phyloP scores from a whole-genome alignment of 495 filamentous ascomycete species.

The Aspergillus nidulans region DNA sequence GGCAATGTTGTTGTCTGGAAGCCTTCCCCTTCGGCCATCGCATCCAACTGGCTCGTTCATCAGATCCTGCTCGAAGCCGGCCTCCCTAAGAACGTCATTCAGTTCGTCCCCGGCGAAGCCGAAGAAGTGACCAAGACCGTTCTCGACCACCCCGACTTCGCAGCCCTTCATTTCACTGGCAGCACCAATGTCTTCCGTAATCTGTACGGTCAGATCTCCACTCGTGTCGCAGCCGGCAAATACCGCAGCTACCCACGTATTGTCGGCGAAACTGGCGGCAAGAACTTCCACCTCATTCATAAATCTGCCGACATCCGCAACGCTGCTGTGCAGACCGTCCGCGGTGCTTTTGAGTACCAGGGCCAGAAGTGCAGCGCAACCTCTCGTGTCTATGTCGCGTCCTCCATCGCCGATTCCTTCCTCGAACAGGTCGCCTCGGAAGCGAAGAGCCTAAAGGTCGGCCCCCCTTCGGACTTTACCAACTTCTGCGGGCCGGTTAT shows the following conservation, averaged over 20 bases:
- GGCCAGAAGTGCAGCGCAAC: constrained; percentile 87
- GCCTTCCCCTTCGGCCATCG: constrained; percentile 71
- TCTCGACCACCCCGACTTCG: constrained; percentile 65
- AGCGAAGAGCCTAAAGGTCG: constrained; percentile 61
- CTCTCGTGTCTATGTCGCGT: constrained; percentile 68
- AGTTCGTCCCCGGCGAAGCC: constrained; percentile 78
- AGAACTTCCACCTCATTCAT: constrained; percentile 85
- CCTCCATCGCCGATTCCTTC: constrained; percentile 66
- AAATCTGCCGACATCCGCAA: constrained; percentile 68
- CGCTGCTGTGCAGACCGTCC: constrained; percentile 71
- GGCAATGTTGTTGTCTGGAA: constrained; percentile 90
- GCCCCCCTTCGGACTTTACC: constrained; percentile 62
- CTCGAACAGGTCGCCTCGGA: constrained; percentile 56
- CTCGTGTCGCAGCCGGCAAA: constrained; percentile 64
- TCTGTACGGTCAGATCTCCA: constrained; percentile 71
- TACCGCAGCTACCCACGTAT: constrained; percentile 78
- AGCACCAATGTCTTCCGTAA: constrained; percentile 78
- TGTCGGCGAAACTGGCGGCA: constrained; percentile 81
- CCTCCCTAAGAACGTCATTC: constrained; percentile 72
- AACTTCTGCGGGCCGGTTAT: constrained; percentile 58
- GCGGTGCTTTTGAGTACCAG: constrained; percentile 82
- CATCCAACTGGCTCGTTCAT: constrained; percentile 73
- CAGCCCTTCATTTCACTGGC: constrained; percentile 78
- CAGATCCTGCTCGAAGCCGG: constrained; percentile 81
- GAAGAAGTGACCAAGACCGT: constrained; percentile 70